Evolutionary conservation across 768 basidiomycete species (phyloP).

Genomic region (Chalciporus chontae): DNA sequence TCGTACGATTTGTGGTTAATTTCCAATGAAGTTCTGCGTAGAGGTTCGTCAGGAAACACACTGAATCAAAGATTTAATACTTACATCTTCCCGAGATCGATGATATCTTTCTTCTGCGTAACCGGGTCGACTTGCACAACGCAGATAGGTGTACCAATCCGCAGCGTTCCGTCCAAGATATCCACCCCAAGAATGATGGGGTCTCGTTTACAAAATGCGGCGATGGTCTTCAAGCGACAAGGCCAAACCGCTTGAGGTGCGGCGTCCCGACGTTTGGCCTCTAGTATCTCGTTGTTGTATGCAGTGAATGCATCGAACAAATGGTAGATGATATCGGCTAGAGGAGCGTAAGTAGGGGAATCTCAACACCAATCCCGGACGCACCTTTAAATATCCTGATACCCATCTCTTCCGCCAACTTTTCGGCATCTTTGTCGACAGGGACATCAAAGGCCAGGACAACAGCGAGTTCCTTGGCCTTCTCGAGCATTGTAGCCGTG

Average conservation of each 20-base stretch:
- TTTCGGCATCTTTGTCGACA: constrained; percentile 91
- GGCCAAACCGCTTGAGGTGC: constrained; percentile 97
- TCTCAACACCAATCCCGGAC: not conserved
- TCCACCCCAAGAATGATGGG: constrained; percentile 97
- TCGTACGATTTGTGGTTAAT: constrained; percentile 93
- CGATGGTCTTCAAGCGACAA: constrained; percentile 86
- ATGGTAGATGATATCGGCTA: constrained; percentile 99
- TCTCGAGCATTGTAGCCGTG: constrained; percentile 90
- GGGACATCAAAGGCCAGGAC: constrained; percentile 96
- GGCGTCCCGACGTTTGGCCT: constrained; percentile 89
- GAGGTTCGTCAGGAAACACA: constrained; percentile 2
- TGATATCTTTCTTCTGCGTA: constrained; percentile 87
- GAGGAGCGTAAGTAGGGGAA: not conserved
- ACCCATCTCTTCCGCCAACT: constrained; percentile 90
- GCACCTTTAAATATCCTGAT: constrained; percentile 91
- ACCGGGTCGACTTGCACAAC: constrained; percentile 89
- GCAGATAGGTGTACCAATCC: constrained; percentile 91
- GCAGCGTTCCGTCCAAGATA: constrained; percentile 87
- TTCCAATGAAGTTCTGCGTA: constrained; percentile 82
- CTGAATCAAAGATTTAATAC: constrained; percentile 23
- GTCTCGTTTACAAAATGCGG: constrained; percentile 95
- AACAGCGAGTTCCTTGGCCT: constrained; percentile 90
- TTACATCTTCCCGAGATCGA: constrained; percentile 92
- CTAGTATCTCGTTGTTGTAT: constrained; percentile 87
- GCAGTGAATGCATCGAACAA: constrained; percentile 94